phyloP scores from a whole-genome alignment of 352 stramenopile species.

The Aphanomyces euteiches region DNA sequence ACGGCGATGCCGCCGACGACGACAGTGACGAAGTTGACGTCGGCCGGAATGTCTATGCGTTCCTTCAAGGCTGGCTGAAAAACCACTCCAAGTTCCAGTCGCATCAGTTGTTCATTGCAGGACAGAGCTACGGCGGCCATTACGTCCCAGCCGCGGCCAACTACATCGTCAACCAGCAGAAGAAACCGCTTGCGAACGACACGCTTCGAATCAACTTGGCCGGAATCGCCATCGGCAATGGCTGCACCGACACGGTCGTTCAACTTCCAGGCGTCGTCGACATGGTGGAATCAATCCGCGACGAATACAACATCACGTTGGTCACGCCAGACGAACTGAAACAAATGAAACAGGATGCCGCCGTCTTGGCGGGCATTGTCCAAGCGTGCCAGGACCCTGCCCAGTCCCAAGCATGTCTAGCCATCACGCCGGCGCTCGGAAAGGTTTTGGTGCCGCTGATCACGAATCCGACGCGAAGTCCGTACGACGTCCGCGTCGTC shows the following conservation, averaged over 20 bases:
- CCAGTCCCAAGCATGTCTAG: conserved; percentile 41
- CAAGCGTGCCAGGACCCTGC: conserved; percentile 41
- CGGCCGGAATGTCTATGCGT: conserved; percentile 59
- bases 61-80: conserved; percentile 55
- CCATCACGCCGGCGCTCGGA: conserved; percentile 39
- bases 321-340: conserved; percentile 40
- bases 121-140: conserved; percentile 63
- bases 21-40: conserved; percentile 48
- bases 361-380: conserved; percentile 43
- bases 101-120: conserved; percentile 59
- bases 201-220: conserved; percentile 55
- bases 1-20: conserved; percentile 37
- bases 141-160: conserved; percentile 55
- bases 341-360: conserved; percentile 43
- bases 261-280: conserved; percentile 48
- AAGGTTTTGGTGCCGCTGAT: conserved; percentile 39
- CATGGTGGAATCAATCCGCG: conserved; percentile 56
- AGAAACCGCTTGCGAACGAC: conserved; percentile 32
- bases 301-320: conserved; percentile 64
- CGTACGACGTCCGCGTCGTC: conserved; percentile 65
- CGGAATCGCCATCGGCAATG: conserved; percentile 78
- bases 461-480: conserved; percentile 49
- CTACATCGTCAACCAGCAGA: conserved; percentile 49
- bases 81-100: conserved; percentile 46
- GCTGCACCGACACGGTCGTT: conserved; percentile 53